Conservation (phyloP, 345 rosid species). For the Orychophragmus violaceus region DNA sequence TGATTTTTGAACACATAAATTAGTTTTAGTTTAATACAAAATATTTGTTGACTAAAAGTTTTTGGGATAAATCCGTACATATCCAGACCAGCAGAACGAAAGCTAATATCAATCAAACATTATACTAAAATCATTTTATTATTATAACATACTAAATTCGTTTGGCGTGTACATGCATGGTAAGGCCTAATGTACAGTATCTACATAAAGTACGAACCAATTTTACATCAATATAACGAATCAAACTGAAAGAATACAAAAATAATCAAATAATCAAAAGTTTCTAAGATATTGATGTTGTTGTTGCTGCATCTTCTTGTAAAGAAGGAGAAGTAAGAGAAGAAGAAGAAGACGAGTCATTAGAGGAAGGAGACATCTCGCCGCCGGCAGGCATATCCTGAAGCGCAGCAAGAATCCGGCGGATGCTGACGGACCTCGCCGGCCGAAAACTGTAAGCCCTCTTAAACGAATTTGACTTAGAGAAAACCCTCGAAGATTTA, state of each 20-base stretch:
- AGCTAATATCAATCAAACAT: background rate
- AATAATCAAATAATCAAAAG: background rate
- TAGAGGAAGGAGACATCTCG: slow-evolving; percentile 36
- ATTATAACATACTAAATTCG: background rate
- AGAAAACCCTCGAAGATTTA: slow-evolving; percentile 55
- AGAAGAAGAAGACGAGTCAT: background rate
- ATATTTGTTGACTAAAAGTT: no score
- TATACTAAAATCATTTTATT: no score
- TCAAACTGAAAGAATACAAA: background rate
- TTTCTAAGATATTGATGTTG: slow-evolving; percentile 4
- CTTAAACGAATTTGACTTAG: slow-evolving; percentile 26
- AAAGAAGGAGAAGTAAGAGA: background rate
- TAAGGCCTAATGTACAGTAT: background rate
- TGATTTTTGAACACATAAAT: no score
- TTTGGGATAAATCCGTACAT: no score
- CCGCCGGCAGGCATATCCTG: slow-evolving; percentile 39
- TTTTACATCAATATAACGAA: background rate
- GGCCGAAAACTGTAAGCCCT: slow-evolving; percentile 43
- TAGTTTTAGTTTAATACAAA: no score
- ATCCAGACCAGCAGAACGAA: background rate
- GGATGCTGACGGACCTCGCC: slow-evolving; percentile 50
- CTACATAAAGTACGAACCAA: background rate
- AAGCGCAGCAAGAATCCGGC: slow-evolving; percentile 40
- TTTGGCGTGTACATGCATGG: background rate
- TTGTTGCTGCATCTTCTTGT: slow-evolving; percentile 8